Percentiles rank a stretch among this genome's conserved stretches.
phyloP scores from a whole-genome alignment of 345 rosid genomes.

The Populus davidiana region DNA sequence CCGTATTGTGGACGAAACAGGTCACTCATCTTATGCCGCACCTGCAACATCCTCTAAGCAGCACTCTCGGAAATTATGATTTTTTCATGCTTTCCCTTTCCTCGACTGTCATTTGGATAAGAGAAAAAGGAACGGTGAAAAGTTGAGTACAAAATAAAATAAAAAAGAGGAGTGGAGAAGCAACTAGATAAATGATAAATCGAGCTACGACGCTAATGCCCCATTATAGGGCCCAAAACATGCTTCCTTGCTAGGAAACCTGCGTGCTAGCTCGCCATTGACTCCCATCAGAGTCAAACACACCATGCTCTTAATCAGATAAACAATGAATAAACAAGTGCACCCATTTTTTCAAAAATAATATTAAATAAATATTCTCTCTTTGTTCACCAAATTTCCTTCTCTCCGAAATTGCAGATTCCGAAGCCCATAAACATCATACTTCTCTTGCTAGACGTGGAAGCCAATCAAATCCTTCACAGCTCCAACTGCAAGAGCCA shows the following conservation, averaged over 20 bases:
- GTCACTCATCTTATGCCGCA: not conserved
- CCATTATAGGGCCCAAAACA: conserved; percentile 23
- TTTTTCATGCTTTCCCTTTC: not conserved
- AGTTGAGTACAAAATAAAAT: not conserved
- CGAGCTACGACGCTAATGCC: not conserved
- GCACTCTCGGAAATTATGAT: not conserved
- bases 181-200: not conserved
- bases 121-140: not conserved
- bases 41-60: not conserved
- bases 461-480: conserved; percentile 1
- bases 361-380: not conserved
- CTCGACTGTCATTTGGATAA: not conserved
- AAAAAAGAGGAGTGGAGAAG: not conserved
- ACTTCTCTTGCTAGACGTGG: not conserved
- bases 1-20: not conserved
- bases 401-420: not conserved
- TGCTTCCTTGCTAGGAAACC: conserved; percentile 32
- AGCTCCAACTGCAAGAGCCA: not conserved
- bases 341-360: not conserved
- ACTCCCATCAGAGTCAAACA: conserved; percentile 28
- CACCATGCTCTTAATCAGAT: not conserved
- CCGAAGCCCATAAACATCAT: not conserved
- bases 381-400: not conserved
- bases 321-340: not conserved
- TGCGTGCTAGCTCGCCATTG: conserved; percentile 14